Evolutionary conservation across 2,329 filamentous ascomycete genomes (phyloP), one percentile per base, ranked within the genome.

Genomic region (Colletotrichum sp.): DNA sequence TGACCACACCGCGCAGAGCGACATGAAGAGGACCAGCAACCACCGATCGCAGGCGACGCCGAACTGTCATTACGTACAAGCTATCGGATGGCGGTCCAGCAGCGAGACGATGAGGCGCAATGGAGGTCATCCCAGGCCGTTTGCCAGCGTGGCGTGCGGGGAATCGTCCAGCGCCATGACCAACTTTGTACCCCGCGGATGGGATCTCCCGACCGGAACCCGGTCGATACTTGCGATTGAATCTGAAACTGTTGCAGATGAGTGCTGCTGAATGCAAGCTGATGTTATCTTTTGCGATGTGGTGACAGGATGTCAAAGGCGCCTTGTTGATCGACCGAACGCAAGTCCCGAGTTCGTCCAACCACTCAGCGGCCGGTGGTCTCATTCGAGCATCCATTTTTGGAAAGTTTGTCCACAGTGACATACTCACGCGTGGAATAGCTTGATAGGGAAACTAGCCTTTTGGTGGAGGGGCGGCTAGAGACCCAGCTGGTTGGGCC

Each of bases 71-170:
- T 68, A 68, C 63, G 39, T 72, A 64, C 32, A 39, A 39, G 22
- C 3, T 15, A 64, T 4, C 44, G 12, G 4, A 55, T 15, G 30
- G 44, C 18, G 5, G 16, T 22, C 22, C 39, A 48, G 18, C 32
- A 64, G 22, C 28, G 26, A 18, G 2, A 13, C 18, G 32, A 63
- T 64, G 15, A 48, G 16, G 22, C 26, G 32, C 8, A 22, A 63
- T 9, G 22, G 10, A 52, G 30, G 64, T 55, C 48, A 65, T 59
- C 64, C 32, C 52, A n/a, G 63, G 36, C 9, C n/a, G 44, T 18
- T 59, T 36, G 57, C 26, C 57, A 73, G 34, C 57, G 71, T 55
- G 59, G 36, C 59, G 65, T 74, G 71, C 74, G 74, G 74, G 70
- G 74, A 76, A 76, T 48, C 28, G 18, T 12, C 28, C n/a, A 10